phyloP scores from a whole-genome alignment of 2,329 filamentous ascomycete species.

The Paraphaeosphaeria sporulosa region DNA sequence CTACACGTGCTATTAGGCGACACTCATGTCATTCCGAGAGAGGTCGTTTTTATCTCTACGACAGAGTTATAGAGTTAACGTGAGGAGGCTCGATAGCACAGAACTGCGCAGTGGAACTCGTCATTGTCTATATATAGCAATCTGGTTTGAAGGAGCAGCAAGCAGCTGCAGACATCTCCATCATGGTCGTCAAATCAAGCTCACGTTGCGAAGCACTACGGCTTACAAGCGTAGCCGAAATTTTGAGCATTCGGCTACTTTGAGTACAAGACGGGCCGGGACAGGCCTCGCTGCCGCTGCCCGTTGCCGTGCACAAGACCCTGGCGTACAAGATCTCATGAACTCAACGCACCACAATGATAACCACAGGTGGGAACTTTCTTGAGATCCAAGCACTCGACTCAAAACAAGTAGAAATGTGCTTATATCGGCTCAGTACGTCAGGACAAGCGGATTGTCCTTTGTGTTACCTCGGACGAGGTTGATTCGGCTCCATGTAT shows the following conservation, averaged over 20 bases:
- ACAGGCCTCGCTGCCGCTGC: slow-evolving; percentile 3
- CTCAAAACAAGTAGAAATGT: background rate
- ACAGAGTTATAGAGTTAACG: too few relatives aligned
- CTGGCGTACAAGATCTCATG: background rate
- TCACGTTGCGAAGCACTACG: background rate
- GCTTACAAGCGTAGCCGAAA: background rate
- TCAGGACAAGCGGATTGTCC: background rate
- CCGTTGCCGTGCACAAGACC: background rate
- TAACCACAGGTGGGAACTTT: background rate
- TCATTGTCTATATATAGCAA: too few relatives aligned
- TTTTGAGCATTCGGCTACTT: slow-evolving; percentile 1
- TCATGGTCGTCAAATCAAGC: background rate
- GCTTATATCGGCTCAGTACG: background rate
- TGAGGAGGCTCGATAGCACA: too few relatives aligned
- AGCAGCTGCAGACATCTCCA: background rate
- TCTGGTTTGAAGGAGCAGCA: background rate
- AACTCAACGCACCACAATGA: background rate
- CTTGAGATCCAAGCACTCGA: background rate
- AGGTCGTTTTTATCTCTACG: too few relatives aligned
- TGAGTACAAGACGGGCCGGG: background rate
- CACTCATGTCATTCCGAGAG: too few relatives aligned
- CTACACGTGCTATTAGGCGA: too few relatives aligned
- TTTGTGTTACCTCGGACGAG: background rate
- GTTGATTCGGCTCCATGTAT: background rate
- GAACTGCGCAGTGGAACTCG: too few relatives aligned